A percentile compares a stretch with the other conserved stretches of the same genome.
These are phyloP conservation scores for Closterium sp. DNA, from an alignment of 139 green algal genomes.

Conservation along the genomic window DNA sequence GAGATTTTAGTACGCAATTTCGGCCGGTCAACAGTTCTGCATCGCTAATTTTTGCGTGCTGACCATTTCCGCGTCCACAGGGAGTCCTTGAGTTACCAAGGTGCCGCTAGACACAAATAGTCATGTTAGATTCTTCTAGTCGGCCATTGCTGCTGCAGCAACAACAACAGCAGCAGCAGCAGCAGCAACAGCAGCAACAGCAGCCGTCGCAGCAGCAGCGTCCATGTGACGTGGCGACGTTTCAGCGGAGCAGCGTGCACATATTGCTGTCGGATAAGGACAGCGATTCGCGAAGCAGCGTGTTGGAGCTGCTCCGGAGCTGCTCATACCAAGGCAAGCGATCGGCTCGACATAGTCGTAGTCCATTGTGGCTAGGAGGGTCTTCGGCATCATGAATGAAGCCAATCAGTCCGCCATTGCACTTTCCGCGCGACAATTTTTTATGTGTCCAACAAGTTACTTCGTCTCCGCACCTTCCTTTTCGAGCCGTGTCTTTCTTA, in stretches of 20 bases:
- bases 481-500: too few relatives aligned
- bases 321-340: conserved; percentile 31
- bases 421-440: neutral
- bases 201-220: neutral
- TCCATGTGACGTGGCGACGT: neutral
- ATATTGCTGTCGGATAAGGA: conserved; percentile 29
- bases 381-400: neutral
- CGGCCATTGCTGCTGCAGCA: neutral
- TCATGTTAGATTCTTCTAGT: neutral
- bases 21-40: too few relatives aligned
- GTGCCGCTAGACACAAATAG: neutral
- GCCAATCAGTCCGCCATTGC: neutral
- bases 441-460: neutral
- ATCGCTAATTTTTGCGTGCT: too few relatives aligned
- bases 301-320: conserved; percentile 19
- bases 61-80: neutral
- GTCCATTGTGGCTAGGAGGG: too few relatives aligned
- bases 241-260: conserved; percentile 32
- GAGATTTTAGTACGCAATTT: neutral
- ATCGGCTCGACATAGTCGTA: neutral
- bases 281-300: conserved; percentile 7
- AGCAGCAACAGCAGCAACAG: neutral
- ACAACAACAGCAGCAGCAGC: neutral
- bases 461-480: neutral
- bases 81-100: neutral